Evolutionary conservation across 768 basidiomycete species (phyloP), one percentile per base, ranked within the genome.

Genomic region (Xerocomus brunneocitrinus): DNA sequence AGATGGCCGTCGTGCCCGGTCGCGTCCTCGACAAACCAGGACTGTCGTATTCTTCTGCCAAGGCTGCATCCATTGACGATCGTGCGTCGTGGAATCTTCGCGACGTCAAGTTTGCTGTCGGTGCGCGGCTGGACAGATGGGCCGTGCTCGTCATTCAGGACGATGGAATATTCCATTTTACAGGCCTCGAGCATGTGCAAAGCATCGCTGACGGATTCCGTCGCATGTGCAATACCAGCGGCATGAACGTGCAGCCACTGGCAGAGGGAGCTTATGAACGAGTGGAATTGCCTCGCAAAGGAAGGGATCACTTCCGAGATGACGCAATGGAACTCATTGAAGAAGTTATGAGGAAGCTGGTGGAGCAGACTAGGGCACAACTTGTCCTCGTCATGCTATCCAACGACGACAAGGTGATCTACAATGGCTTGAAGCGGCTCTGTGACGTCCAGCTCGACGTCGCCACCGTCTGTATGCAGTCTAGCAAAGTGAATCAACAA

Each of bases 391-490:
- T 82, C 50, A 69, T 81, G 56, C 67, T 81, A 34, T 73, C 79
- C 41, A 73, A 66, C 53, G 70, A 74, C 8, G 79, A 81, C 65
- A 72, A 71, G 48, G 68, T 70, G 32, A 61, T 81, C 45, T 81
- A 82, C 62, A 72, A 76, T 4, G 78, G 78, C 1, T 53, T 81
- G 57, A 81, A 82, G 65, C 66, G 72, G 38, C 67, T 79, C 25
- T 78, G 76, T 54, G 80, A 82, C 47, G 65, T 76, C 43, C 67
- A 65, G 50, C 66, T 81, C n/a, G 78, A 76, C 48, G 69, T 74
- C 3, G 59, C 81, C 8, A 87, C 83, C 3, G 82, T 91, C 3
- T 92, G 89, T 56, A 86, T 87, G 30, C 88, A 88, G 51, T 71
- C 81, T 0, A 63, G 66, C 24, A 91, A 89, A 65, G 79, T 91